A percentile compares a stretch with the other conserved stretches of the same genome.
Evolutionary conservation across 176 grass and related monocot genomes (phyloP).

Genomic region (Alopecurus myosuroides): DNA sequence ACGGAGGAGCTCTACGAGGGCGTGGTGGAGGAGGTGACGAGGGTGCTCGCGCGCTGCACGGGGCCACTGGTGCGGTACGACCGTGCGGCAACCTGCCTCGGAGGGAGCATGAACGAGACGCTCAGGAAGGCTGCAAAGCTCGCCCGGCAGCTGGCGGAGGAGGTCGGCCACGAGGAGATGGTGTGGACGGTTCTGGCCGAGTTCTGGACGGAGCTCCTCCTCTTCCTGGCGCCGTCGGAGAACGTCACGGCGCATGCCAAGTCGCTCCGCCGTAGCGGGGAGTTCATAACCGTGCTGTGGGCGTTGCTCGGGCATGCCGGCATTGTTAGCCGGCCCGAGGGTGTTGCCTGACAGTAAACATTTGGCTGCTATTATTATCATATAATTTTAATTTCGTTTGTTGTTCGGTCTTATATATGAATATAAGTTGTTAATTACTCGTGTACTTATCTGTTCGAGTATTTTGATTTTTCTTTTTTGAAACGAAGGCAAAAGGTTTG

Average conservation of each 20-base stretch:
- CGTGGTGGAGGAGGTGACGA: conserved; percentile 33
- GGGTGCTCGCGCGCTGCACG: conserved; percentile 34
- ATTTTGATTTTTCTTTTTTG: no score
- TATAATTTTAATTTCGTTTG: not conserved
- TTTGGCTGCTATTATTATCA: not conserved
- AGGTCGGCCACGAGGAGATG: conserved; percentile 6
- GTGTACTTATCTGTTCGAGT: no score
- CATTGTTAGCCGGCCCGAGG: conserved; percentile 21
- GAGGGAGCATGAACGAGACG: conserved; percentile 34
- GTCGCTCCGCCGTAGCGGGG: conserved; percentile 32
- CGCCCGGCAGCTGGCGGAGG: conserved; percentile 32
- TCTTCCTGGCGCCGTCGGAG: conserved; percentile 43
- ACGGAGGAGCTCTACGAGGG: conserved; percentile 39
- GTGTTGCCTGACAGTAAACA: not conserved
- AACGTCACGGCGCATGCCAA: conserved; percentile 29
- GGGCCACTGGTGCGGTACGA: conserved; percentile 34
- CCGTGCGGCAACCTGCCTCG: conserved; percentile 23
- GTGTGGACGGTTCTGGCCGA: conserved; percentile 38
- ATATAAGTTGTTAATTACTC: not conserved
- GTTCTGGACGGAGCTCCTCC: conserved; percentile 37
- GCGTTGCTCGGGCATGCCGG: conserved; percentile 43
- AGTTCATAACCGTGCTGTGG: conserved; percentile 52
- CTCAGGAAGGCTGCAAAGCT: conserved; percentile 37
- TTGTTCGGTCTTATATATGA: not conserved
- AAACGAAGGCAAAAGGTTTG: no score